Base-by-base conservation (phyloP, 371 early-diverging fungal species). In the Syncephalastrum monosporum region DNA sequence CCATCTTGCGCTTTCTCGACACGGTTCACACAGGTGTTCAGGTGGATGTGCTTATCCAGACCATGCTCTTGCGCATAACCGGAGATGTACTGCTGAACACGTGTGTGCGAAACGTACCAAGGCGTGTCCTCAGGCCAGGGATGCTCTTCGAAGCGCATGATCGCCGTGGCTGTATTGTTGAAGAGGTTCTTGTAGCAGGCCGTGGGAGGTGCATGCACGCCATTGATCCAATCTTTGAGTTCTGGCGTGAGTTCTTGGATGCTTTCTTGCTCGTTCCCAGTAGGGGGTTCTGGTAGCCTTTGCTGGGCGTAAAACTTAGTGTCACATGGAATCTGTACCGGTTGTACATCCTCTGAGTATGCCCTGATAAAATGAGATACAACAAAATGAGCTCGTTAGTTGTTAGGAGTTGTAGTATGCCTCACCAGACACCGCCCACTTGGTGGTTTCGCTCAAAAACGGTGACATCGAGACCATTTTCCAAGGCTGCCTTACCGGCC, bases 381-480 rank as follows among this genome's bases (percentile, higher is more conserved):
- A 0, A 12, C 16, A 7, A 21, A 21, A 24, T 25, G 21, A 50
- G 50, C 27, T 50, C 19, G 17, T 21, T 19, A 23, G 16, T 25
- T 27, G 3, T 45, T 44, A 54, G 12, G 12, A 42, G 1, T 23
- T 10, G 42, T 16, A 38, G 0, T 17, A 17, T 14, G 16, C 16
- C 55, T 44, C 63, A 70, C 75, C 75, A 75, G 19, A 65, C 62
- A 3, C 75, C 75, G 23, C 75, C 75, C 10, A 72, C 50, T 5
- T 51, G 56, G 3, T 51, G 42, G 8, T 63, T 62, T 49, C 72
- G 58, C 42, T 75, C 75, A 33, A 57, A 72, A n/a, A 69, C 60
- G 42, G 55, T 65, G 15, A 75, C 72, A 19, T 67, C 42, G 1
- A 75, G 14, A 0, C 75, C 75, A 25, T 68, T 63, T n/a, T 75